A percentile compares a stretch with the other conserved stretches of the same genome.
Evolutionary conservation across 306 rosid genomes (phyloP).

Genomic region (Sophora flavescens): DNA sequence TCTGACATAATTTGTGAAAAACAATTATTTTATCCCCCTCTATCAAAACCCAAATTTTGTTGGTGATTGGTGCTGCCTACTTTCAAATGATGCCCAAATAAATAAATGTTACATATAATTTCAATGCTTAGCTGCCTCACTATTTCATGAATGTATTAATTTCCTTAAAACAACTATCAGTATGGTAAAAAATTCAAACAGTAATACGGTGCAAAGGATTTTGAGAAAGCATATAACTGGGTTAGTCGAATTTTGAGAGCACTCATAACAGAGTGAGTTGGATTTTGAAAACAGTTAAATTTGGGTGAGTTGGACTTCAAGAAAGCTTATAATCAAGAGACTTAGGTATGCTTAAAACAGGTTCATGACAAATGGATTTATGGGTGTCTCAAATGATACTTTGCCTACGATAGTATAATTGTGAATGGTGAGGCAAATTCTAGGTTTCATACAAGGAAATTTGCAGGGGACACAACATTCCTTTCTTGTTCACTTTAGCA

Average conservation of each 20-base stretch:
- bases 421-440: not conserved
- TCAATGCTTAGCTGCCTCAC: not conserved
- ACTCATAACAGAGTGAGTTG: not conserved
- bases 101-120: not conserved
- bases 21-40: too few relatives aligned
- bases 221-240: too few relatives aligned
- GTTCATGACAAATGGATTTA: not conserved
- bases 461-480: conserved; percentile 18
- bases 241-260: not conserved
- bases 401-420: not conserved
- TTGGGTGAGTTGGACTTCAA: not conserved
- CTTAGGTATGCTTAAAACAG: too few relatives aligned
- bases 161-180: not conserved
- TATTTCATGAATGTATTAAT: not conserved
- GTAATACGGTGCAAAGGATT: not conserved
- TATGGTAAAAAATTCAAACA: not conserved
- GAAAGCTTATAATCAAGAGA: too few relatives aligned
- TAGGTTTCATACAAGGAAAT: not conserved
- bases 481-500: conserved; percentile 11
- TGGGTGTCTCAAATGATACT: not conserved
- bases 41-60: too few relatives aligned
- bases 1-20: not conserved
- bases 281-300: not conserved
- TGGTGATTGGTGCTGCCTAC: too few relatives aligned
- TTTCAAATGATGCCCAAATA: too few relatives aligned